Base-by-base conservation (phyloP, 768 basidiomycete species). In the Boletus insuetus region DNA sequence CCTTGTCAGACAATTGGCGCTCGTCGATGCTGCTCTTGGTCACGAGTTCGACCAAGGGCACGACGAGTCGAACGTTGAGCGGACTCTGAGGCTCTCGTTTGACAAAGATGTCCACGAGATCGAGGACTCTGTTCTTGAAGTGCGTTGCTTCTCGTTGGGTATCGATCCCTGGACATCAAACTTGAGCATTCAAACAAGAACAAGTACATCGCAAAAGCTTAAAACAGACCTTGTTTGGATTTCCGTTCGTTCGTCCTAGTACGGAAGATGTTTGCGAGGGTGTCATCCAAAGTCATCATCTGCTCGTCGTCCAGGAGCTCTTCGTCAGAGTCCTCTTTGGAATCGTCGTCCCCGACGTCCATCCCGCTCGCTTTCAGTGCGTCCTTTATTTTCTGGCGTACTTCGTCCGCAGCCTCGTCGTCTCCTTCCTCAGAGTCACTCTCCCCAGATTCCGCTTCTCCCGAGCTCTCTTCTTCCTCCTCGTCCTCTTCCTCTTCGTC, bases 211-310 rank as follows among this genome's bases (percentile, higher is more conserved):
- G 1, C 16, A 19, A 11, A 37, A 47, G 17, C 10, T 29, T 5
- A 16, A 16, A 11, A 67, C 79, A 54, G 50, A 89, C 91, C 83
- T 78, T 87, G 91, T 50, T 78, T 80, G 37, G 74, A 73, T 64
- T 83, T 85, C 68, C 79, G 82, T 51, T 81, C 84, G 53, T 78
- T 77, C 22, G 80, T 75, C 56, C 84, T 82, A 31, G 85, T 78
- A 55, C 82, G 81, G 81, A 99, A 96, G 31, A 94, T 86, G 49
- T 86, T 83, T 5, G 91, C 92, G 8, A 99, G 83, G 66, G 96
- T 89, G 46, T 91, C 89, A 66, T 99, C 96, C 26, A 98, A 83
- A 34, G 89, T 89, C 79, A 98, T 86, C 96, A 99, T 99, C 73
- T 97, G 92, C 24, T 98, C 95, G 66, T 99, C 96, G 67, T 97